Percentiles rank a stretch among this genome's conserved stretches.
Evolutionary conservation across 306 rosid genomes (phyloP).

Genomic region (Dicorynia guianensis): DNA sequence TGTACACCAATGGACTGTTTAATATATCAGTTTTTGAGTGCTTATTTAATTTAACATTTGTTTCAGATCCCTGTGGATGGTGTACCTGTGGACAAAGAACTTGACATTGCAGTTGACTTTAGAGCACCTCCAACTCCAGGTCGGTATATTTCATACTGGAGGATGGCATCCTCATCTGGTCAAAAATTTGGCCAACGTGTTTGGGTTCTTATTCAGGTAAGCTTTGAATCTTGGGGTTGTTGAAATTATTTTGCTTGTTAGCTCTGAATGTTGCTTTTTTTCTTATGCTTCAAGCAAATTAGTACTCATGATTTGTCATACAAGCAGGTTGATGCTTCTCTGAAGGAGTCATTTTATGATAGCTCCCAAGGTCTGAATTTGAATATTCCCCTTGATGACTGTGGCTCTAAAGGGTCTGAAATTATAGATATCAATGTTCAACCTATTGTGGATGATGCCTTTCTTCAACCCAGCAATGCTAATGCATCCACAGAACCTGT

Average conservation of each 20-base stretch:
- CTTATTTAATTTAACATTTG: conserved; percentile 7
- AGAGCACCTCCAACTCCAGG: conserved; percentile 77
- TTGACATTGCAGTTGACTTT: conserved; percentile 86
- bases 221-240: neutral
- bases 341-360: conserved; percentile 53
- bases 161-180: conserved; percentile 76
- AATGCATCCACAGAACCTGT: conserved; percentile 37
- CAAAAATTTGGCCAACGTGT: conserved; percentile 88
- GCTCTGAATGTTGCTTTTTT: neutral
- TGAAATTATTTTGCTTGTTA: neutral
- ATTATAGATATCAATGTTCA: conserved; percentile 54
- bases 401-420: conserved; percentile 47
- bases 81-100: conserved; percentile 57
- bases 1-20: neutral
- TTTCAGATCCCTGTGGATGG: conserved; percentile 70
- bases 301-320: neutral
- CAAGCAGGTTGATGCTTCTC: conserved; percentile 76
- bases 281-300: conserved; percentile 10
- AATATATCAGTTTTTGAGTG: conserved; percentile 27
- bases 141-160: conserved; percentile 85
- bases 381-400: conserved; percentile 60
- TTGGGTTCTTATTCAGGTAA: conserved; percentile 90
- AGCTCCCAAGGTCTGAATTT: conserved; percentile 62
- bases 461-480: conserved; percentile 43
- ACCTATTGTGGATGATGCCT: conserved; percentile 44